Evolutionary conservation across 352 stramenopile genomes (phyloP).

Genomic region (Aphanomyces euteiches): DNA sequence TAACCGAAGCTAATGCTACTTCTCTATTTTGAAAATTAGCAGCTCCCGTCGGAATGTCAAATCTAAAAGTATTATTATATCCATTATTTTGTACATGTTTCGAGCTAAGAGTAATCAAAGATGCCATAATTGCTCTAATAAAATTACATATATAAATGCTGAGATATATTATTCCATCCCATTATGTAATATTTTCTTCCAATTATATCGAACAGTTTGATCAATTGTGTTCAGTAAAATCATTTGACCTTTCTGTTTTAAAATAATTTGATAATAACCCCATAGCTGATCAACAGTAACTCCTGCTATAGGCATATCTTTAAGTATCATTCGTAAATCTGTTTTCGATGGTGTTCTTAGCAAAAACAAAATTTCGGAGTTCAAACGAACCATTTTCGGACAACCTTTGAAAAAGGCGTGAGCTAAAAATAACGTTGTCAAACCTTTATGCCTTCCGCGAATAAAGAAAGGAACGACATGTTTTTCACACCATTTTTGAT

Average conservation of each 20-base stretch:
- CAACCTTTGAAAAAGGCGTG: background rate
- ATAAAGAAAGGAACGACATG: constrained; percentile 1
- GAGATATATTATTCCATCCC: background rate
- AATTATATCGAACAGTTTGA: background rate
- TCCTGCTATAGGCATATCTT: background rate
- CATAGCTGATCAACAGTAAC: background rate
- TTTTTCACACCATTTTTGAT: background rate
- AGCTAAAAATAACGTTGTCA: background rate
- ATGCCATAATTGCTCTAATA: background rate
- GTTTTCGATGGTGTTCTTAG: background rate
- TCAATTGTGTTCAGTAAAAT: background rate
- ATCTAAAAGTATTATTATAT: background rate
- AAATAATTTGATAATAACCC: background rate
- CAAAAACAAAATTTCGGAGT: background rate
- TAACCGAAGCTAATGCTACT: background rate
- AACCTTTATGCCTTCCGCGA: background rate
- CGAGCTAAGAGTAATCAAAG: background rate
- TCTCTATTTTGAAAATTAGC: background rate
- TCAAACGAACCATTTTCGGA: background rate
- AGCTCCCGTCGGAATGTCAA: background rate
- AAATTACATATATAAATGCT: background rate
- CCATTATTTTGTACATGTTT: background rate
- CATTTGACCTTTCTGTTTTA: background rate
- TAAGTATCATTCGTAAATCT: background rate
- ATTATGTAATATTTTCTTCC: background rate